Conservation (phyloP, 225 moss, liverwort and hornwort genomes). For the Physcomitrellopsis africana region DNA sequence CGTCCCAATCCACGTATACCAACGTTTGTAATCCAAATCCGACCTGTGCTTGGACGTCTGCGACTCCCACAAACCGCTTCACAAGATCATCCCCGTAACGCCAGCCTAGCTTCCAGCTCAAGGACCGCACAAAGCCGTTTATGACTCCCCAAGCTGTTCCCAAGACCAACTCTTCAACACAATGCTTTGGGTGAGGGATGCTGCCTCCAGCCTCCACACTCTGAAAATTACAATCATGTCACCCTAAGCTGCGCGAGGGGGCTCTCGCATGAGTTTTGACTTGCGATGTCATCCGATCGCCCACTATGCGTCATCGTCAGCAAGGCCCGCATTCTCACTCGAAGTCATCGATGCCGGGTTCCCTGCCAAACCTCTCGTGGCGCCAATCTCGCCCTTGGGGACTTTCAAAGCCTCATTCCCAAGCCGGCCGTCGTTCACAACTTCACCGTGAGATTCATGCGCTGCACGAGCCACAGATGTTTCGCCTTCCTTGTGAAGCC, state of each 20-base stretch:
- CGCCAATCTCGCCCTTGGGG: slow-evolving; percentile 8
- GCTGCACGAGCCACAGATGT: slow-evolving; percentile 16
- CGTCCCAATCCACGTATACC: slow-evolving; percentile 3
- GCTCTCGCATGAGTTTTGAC: slow-evolving; percentile 24
- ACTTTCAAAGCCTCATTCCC: slow-evolving; percentile 15
- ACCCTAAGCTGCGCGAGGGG: not conserved
- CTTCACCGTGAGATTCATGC: not conserved
- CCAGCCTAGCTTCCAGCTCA: no score
- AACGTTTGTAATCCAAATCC: not conserved
- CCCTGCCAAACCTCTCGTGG: not conserved
- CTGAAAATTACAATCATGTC: not conserved
- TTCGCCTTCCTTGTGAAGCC: slow-evolving; percentile 17
- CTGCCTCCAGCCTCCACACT: not conserved
- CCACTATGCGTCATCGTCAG: slow-evolving; percentile 6
- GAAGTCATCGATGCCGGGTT: not conserved
- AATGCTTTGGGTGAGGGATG: no score
- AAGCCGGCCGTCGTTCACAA: not conserved
- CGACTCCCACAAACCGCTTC: not conserved
- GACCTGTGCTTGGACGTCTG: not conserved
- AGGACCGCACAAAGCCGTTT: no score
- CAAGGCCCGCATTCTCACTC: not conserved
- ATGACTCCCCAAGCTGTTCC: no score
- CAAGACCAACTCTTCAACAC: no score
- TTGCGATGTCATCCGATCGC: not conserved
- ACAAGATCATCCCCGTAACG: not conserved